Conservation (phyloP, 257 asterid genomes). For the Fraxinus americana region DNA sequence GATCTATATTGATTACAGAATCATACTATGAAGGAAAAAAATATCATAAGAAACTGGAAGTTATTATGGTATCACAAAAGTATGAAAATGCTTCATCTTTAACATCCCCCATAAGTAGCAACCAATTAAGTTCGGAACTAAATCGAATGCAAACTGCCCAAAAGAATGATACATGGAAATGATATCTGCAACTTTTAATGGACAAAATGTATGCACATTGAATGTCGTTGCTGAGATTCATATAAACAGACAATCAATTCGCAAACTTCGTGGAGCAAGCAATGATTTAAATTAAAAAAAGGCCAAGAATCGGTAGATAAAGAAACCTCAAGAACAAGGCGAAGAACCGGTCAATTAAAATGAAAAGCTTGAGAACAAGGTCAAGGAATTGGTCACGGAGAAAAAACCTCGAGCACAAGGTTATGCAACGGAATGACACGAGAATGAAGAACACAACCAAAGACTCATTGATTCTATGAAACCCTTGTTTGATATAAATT, state of each 20-base stretch:
- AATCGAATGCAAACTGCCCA: neutral
- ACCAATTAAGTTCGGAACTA: neutral
- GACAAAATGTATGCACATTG: neutral
- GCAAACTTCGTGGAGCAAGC: neutral
- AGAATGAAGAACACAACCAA: neutral
- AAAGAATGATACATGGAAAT: neutral
- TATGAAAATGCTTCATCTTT: neutral
- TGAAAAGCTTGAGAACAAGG: neutral
- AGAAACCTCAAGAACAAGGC: neutral
- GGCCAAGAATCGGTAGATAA: neutral
- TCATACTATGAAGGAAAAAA: neutral
- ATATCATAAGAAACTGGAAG: neutral
- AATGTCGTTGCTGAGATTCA: neutral
- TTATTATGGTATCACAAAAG: neutral
- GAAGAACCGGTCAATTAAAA: neutral
- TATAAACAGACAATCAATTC: neutral
- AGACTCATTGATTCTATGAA: neutral
- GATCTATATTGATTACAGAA: neutral
- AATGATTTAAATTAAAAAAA: neutral
- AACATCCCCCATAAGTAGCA: neutral
- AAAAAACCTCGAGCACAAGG: neutral
- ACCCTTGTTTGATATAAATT: neutral
- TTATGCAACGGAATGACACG: neutral
- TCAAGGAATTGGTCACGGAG: neutral
- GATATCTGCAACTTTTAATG: neutral